A percentile compares a stretch with the other conserved stretches of the same genome.
phyloP scores from a whole-genome alignment of 2,329 filamentous ascomycete species.

The Thermomyces lanuginosus region DNA sequence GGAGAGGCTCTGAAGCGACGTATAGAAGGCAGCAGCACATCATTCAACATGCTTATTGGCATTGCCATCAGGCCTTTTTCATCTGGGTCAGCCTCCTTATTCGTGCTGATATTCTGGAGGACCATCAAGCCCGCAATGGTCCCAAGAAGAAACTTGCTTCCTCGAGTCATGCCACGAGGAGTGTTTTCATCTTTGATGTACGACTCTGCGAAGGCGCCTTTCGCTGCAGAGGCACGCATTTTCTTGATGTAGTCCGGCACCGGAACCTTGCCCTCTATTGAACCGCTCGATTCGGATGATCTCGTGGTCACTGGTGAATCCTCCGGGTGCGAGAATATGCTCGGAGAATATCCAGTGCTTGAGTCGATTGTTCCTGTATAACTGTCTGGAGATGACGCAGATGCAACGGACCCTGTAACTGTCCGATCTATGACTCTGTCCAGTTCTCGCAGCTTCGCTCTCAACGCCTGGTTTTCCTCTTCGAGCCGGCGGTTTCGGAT shows the following conservation, averaged over 20 bases:
- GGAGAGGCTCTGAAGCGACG: constrained; percentile 11
- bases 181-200: constrained; percentile 27
- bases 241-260: constrained; percentile 28
- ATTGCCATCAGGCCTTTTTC: constrained; percentile 51
- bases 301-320: constrained; percentile 21
- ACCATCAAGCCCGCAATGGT: constrained; percentile 87
- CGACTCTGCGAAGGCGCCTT: constrained; percentile 24
- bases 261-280: constrained; percentile 28
- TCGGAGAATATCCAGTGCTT: constrained; percentile 21
- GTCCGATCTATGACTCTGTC: constrained; percentile 40
- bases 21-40: constrained; percentile 11
- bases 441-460: constrained; percentile 63
- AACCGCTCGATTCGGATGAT: constrained; percentile 16
- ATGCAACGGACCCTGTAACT: constrained; percentile 19
- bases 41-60: constrained; percentile 42
- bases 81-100: constrained; percentile 44
- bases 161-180: constrained; percentile 34
- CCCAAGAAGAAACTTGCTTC: constrained; percentile 75
- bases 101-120: constrained; percentile 60
- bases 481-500: constrained; percentile 69
- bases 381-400: constrained; percentile 26
- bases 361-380: constrained; percentile 23
- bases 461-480: constrained; percentile 67
- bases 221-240: constrained; percentile 21
- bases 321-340: constrained; percentile 22